Base-by-base conservation (phyloP, 2,329 filamentous ascomycete species). In the Beauveria bassiana region DNA sequence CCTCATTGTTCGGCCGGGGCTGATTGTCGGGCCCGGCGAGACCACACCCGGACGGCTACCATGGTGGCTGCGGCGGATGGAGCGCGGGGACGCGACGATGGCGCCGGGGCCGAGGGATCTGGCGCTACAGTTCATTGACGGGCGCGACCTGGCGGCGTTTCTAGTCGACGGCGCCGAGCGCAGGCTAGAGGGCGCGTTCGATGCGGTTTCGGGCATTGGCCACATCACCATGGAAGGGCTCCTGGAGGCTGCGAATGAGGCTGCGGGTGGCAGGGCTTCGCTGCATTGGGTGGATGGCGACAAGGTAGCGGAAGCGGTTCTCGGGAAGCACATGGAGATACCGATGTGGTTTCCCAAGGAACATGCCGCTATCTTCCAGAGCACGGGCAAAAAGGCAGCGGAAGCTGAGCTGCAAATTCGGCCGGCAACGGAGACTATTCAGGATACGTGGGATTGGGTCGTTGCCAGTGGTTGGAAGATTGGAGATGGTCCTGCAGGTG, bases 371-470 rank as follows among this genome's bases (percentile, higher is more conserved):
- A 52, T 59, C 3, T 62, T 59, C 34, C 46, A 59, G 38, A 40
- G 43, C 8, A 28, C 57, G 9, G 52, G 51, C 5, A 50, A 47
- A 18, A 65, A 59, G 22, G 59, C 64, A 1, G 46, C 45, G 1
- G 51, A 18, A 16, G 59, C 54, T 6, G 62, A 59, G 5, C 24
- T 65, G 9, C 60, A 42, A 26, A 28, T 63, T 6, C 64, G 64
- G 12, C 51, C 62, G 1, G 51, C 59, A 10, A 24, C 34, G 8
- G 59, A 63, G 1, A 63, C 59, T 2, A 59, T 63, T 12, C 16
- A 40, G 3, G 64, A 65, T 46, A 65, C 64, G 7, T 65, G 64
- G 64, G 47, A 38, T 10, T 65, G 60, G 55, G 26, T 60, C 26
- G 52, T 45, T 45, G 8, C n/a, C 18, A 53, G 40, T n/a, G 57